Percentiles rank a stretch among this genome's conserved stretches.
Conservation (phyloP, 2,329 filamentous ascomycete species). For the Ceratocystis smalleyi region DNA sequence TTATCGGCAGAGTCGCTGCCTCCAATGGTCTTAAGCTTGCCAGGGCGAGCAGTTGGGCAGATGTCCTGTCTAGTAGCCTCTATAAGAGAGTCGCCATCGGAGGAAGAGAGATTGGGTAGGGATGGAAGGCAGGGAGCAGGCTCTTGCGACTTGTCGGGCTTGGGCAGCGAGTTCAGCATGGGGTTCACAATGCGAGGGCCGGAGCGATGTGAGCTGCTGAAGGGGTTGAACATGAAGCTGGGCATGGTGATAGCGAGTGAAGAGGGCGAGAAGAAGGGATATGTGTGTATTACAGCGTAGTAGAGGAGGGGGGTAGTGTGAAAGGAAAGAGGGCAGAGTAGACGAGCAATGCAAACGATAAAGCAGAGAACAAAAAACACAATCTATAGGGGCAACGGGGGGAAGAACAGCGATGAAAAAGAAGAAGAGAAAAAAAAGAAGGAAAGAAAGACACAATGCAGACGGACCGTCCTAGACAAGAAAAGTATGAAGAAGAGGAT, state of each 20-base stretch:
- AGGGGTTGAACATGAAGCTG: slow-evolving; percentile 11
- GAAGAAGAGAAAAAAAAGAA: neutral
- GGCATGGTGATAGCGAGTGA: slow-evolving; percentile 1
- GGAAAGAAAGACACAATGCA: neutral
- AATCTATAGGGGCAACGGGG: neutral
- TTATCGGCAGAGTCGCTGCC: slow-evolving; percentile 22
- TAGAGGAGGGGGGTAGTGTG: neutral
- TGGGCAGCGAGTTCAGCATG: slow-evolving; percentile 10
- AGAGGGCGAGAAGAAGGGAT: neutral
- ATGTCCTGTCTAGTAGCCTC: slow-evolving; percentile 39
- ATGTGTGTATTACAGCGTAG: neutral
- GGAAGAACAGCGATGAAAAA: neutral
- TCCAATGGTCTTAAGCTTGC: slow-evolving; percentile 66
- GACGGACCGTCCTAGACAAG: too few species aligned
- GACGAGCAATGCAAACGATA: neutral
- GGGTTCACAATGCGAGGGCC: slow-evolving; percentile 14
- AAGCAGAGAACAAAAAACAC: neutral
- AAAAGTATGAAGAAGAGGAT: too few species aligned
- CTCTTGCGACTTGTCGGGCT: neutral
- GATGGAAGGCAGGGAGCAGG: slow-evolving; percentile 6
- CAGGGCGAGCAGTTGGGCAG: slow-evolving; percentile 23
- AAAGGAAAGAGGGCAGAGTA: neutral
- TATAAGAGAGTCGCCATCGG: slow-evolving; percentile 7
- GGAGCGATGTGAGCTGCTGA: slow-evolving; percentile 10
- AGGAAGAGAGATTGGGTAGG: slow-evolving; percentile 9